A percentile compares a stretch with the other conserved stretches of the same genome.
Conservation (phyloP, 1,284 basidiomycete genomes). For the Ganoderma multipileum region DNA sequence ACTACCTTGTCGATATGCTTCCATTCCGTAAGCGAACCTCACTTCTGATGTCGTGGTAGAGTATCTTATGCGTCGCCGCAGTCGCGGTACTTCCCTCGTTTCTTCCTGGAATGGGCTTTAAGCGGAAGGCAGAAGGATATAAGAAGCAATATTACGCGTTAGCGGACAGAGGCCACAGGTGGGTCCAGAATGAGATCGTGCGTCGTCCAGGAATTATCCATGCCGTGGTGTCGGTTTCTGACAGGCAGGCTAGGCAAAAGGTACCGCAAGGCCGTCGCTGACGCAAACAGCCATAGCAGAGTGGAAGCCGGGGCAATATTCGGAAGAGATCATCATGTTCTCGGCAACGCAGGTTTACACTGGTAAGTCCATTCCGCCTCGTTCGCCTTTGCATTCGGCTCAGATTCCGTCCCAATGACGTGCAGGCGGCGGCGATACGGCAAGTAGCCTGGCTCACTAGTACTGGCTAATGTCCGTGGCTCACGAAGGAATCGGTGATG, state of each 20-base stretch:
- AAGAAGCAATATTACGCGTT: constrained; percentile 18
- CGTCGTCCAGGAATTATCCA: background rate
- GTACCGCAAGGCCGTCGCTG: constrained; percentile 29
- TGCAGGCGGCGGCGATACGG: constrained; percentile 21
- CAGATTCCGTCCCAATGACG: background rate
- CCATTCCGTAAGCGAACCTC: constrained; percentile 34
- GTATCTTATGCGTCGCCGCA: background rate
- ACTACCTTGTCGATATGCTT: constrained; percentile 39
- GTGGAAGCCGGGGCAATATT: constrained; percentile 46
- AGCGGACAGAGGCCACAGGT: constrained; percentile 17
- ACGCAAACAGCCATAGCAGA: constrained; percentile 55
- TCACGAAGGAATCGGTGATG: background rate
- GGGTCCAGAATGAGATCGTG: constrained; percentile 23
- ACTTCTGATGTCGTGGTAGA: background rate
- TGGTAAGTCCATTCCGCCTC: background rate
- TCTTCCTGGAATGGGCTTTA: constrained; percentile 36
- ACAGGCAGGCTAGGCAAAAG: constrained; percentile 12
- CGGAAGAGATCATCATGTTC: constrained; percentile 23
- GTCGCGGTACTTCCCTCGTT: constrained; percentile 31
- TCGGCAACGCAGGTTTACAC: constrained; percentile 23
- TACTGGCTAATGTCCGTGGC: background rate
- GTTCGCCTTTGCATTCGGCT: background rate
- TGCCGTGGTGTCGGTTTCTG: background rate
- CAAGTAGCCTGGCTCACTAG: background rate
- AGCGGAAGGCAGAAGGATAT: constrained; percentile 21